Evolutionary conservation across 495 filamentous ascomycete genomes (phyloP), one percentile per base, ranked within the genome.

Genomic region (Aspergillus heteromorphus): DNA sequence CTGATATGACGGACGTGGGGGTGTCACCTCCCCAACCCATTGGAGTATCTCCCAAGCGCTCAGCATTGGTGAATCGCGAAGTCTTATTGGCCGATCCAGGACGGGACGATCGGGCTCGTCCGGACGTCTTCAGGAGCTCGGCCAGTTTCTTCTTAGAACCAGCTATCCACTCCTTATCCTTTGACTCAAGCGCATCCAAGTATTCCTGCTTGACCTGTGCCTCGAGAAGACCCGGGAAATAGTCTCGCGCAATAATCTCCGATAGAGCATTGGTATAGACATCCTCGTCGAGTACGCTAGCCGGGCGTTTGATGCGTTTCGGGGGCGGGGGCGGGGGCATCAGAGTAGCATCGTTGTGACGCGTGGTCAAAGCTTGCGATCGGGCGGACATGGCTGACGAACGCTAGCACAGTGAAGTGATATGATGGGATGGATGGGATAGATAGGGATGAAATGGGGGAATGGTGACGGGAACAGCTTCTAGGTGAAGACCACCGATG

Each of bases 221-320:
- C 61, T 97, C 92, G 0, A 92, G 75, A 0, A 98, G 78, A 2
- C 92, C 93, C 0, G 93, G 93, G 68, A 97, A 98, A 78, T 93
- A 98, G 72, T 98, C 95, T 36, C 95, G 88, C 25, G 89, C 88
- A 50, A 97, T 96, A 60, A 98, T 97, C 47, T 96, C 86, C 1
- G 92, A 95, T 21, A 98, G 73, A 8, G 88, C 88, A 51, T 88
- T 83, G 20, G 90, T 92, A 74, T 98, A 98, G 59, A 84, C 83
- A 61, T 98, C 93, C 77, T 98, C 93, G 69, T 96, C 91, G 20
- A 98, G 81, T 34, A 96, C 86, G 45, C 85, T 92, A 54, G 87
- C 79, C 4, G 93, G 93, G 25, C 93, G 85, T 71, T 97, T 97
- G 62, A 97, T 96, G 45, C 90, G 84, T 66, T 96, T 97, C 19